These are phyloP conservation scores for Colletotrichum spinosum DNA, from an alignment of 2,329 filamentous ascomycete species.

Conservation along the genomic window DNA sequence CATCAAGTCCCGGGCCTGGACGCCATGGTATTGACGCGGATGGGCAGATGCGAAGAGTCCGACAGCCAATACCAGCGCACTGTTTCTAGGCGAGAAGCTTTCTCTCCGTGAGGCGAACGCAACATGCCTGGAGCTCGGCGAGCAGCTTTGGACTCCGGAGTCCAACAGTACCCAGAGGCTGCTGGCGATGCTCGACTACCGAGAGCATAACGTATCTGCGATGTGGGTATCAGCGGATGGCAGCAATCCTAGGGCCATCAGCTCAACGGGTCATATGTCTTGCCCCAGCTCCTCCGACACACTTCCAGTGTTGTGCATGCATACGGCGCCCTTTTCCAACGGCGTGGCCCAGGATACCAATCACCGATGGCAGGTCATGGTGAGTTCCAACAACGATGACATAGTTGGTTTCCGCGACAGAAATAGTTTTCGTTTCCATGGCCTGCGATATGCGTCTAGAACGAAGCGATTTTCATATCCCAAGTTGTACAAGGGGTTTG, in stretches of 20 bases:
- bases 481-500: conserved; percentile 45
- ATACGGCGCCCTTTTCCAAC: conserved; percentile 55
- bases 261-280: conserved; percentile 42
- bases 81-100: conserved; percentile 46
- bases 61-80: conserved; percentile 47
- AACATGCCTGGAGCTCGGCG: conserved; percentile 51
- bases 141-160: conserved; percentile 51
- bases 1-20: background rate
- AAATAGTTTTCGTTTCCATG: conserved; percentile 61
- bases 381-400: conserved; percentile 52
- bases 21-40: conserved; percentile 4
- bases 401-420: conserved; percentile 56
- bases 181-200: conserved; percentile 51
- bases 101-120: conserved; percentile 44
- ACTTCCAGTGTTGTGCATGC: conserved; percentile 55
- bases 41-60: conserved; percentile 47
- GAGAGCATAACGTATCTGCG: conserved; percentile 42
- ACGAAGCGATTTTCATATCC: conserved; percentile 55
- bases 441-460: conserved; percentile 53
- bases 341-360: conserved; percentile 46
- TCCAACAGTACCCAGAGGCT: conserved; percentile 45
- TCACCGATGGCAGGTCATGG: conserved; percentile 50
- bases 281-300: conserved; percentile 28
- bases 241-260: conserved; percentile 43
- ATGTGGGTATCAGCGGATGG: conserved; percentile 51